phyloP scores from a whole-genome alignment of 2,329 filamentous ascomycete species.

The Penicillium fuscoglaucum region DNA sequence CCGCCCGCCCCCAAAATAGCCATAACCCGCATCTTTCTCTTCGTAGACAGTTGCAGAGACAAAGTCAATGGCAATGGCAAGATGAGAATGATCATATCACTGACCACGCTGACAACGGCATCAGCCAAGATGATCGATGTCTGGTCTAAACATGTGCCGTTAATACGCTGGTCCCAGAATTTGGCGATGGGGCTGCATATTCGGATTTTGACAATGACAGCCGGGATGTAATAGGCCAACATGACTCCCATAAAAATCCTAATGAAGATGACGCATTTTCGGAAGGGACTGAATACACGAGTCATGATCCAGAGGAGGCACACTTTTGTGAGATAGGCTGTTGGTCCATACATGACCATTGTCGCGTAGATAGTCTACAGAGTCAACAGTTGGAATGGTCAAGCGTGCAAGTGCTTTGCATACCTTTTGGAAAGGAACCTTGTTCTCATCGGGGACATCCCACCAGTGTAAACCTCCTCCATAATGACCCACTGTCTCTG shows the following conservation, averaged over 20 bases:
- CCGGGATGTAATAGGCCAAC: conserved; percentile 44
- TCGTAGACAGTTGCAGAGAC: conserved; percentile 46
- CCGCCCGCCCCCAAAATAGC: conserved; percentile 52
- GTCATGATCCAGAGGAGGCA: conserved; percentile 49
- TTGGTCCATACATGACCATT: conserved; percentile 50
- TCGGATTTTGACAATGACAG: conserved; percentile 46
- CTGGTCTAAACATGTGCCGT: conserved; percentile 31
- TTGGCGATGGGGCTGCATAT: conserved; percentile 45
- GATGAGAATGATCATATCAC: conserved; percentile 56
- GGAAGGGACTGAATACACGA: conserved; percentile 46
- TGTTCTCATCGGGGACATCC: conserved; percentile 34
- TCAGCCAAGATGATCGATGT: conserved; percentile 51
- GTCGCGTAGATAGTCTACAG: conserved; percentile 45
- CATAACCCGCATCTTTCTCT: conserved; percentile 50
- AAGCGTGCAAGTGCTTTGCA: background rate
- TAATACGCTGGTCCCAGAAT: conserved; percentile 39
- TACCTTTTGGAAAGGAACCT: conserved; percentile 41
- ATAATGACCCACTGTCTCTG: conserved; percentile 30
- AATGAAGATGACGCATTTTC: conserved; percentile 42
- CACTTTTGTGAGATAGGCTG: conserved; percentile 46
- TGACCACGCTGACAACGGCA: conserved; percentile 60
- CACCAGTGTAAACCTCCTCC: conserved; percentile 41
- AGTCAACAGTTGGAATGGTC: background rate
- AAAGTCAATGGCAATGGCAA: conserved; percentile 52
- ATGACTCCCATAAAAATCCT: conserved; percentile 43